Evolutionary conservation across 169 alveolate species (phyloP).

Genomic region (Plasmodium gonderi): DNA sequence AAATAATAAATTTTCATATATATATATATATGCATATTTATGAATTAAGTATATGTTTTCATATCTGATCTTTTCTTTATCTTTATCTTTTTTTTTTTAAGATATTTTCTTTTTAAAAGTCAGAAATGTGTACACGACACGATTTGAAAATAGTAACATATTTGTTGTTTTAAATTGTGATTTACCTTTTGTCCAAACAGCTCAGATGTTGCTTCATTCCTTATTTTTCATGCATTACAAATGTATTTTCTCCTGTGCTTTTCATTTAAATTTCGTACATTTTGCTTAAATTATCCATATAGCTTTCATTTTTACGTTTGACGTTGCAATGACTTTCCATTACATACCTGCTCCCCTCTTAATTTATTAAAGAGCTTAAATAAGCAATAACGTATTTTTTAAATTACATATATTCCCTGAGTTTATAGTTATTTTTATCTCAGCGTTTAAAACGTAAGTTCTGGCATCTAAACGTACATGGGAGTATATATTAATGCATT

Average conservation of each 20-base stretch:
- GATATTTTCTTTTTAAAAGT: background rate
- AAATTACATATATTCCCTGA: background rate
- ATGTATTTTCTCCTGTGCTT: background rate
- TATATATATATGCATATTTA: background rate
- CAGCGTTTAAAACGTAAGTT: background rate
- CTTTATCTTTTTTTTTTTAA: constrained; percentile 8
- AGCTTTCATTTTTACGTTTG: constrained; percentile 11
- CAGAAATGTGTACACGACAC: constrained; percentile 31
- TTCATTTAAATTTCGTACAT: background rate
- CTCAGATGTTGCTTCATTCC: constrained; percentile 35
- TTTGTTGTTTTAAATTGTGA: constrained; percentile 65
- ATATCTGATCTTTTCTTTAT: background rate
- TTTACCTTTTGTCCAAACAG: constrained; percentile 17
- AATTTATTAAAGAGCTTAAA: background rate
- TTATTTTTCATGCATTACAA: background rate
- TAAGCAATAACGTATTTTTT: background rate
- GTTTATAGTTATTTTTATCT: background rate
- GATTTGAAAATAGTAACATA: constrained; percentile 9
- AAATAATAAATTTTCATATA: too few relatives aligned
- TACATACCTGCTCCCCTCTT: background rate
- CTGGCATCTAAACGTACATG: background rate
- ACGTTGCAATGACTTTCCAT: constrained; percentile 1
- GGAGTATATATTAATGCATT: background rate
- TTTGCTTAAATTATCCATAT: background rate
- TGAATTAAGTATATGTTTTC: background rate